phyloP scores from a whole-genome alignment of 2,329 filamentous ascomycete species.

The Penicillium sp. region DNA sequence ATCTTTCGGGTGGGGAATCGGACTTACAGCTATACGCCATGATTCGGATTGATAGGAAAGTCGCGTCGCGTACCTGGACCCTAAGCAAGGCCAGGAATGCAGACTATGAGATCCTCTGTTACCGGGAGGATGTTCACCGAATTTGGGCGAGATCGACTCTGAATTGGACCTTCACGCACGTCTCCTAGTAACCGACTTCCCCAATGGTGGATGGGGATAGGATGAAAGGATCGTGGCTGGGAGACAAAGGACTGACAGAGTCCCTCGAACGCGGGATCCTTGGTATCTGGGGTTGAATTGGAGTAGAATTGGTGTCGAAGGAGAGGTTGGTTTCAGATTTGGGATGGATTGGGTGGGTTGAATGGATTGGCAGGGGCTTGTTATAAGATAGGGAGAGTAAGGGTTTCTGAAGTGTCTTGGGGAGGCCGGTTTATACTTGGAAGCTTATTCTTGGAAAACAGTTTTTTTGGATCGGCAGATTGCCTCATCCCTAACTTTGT shows the following conservation, averaged over 20 bases:
- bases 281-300: neutral
- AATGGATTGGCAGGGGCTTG: conserved; percentile 13
- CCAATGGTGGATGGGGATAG: neutral
- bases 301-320: neutral
- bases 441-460: conserved; percentile 20
- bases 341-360: neutral
- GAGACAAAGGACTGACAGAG: conserved; percentile 2
- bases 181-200: neutral
- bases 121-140: conserved; percentile 14
- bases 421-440: conserved; percentile 10
- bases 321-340: conserved; percentile 24
- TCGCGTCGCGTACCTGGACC: conserved; percentile 38
- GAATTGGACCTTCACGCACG: neutral
- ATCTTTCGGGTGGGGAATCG: conserved; percentile 27
- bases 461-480: conserved; percentile 17
- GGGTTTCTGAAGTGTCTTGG: conserved; percentile 5
- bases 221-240: conserved; percentile 14
- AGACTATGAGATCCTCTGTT: conserved; percentile 38
- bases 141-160: neutral
- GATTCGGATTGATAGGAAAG: conserved; percentile 23
- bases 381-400: conserved; percentile 18
- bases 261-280: conserved; percentile 10
- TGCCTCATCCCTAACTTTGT: conserved; percentile 12
- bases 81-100: conserved; percentile 42
- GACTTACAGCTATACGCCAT: conserved; percentile 40